phyloP scores from a whole-genome alignment of 345 rosid genomes.

The Iberis pinnata region DNA sequence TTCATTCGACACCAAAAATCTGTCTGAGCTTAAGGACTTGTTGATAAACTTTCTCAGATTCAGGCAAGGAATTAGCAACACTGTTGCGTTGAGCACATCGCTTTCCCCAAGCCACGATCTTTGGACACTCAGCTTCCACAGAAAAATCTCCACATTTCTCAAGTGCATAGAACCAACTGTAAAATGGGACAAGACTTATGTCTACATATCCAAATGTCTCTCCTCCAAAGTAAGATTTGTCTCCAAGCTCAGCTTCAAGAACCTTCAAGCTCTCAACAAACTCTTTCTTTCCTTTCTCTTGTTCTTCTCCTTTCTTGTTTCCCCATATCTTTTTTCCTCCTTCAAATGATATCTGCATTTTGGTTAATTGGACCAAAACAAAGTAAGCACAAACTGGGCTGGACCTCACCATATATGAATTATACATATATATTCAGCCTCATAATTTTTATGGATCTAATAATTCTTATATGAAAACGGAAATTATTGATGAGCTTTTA shows the following conservation, averaged over 20 bases:
- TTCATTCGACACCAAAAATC: slow-evolving; percentile 25
- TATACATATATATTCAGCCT: too few relatives aligned
- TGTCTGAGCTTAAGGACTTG: slow-evolving; percentile 31
- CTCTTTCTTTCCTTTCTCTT: slow-evolving; percentile 29
- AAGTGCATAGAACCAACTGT: slow-evolving; percentile 31
- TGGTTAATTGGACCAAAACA: too few relatives aligned
- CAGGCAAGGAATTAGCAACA: slow-evolving; percentile 30
- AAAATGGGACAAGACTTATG: slow-evolving; percentile 30
- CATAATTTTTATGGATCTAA: too few relatives aligned
- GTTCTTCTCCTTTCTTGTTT: slow-evolving; percentile 32
- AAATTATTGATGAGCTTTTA: too few relatives aligned
- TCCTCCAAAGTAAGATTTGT: slow-evolving; percentile 29
- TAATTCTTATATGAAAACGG: too few relatives aligned
- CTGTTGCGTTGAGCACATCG: slow-evolving; percentile 25
- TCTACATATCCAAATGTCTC: slow-evolving; percentile 31
- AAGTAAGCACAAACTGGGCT: too few relatives aligned
- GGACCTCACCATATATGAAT: too few relatives aligned
- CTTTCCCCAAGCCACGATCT: slow-evolving; percentile 31
- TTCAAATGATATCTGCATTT: slow-evolving; percentile 27
- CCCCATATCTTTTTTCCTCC: slow-evolving; percentile 30
- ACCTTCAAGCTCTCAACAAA: slow-evolving; percentile 26
- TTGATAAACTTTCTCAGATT: slow-evolving; percentile 28
- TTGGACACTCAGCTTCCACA: slow-evolving; percentile 30
- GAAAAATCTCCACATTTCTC: slow-evolving; percentile 30
- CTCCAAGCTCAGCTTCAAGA: slow-evolving; percentile 34